Evolutionary conservation across 2,329 filamentous ascomycete species (phyloP), one percentile per base, ranked within the genome.

Genomic region (Lachnellula hyalina): DNA sequence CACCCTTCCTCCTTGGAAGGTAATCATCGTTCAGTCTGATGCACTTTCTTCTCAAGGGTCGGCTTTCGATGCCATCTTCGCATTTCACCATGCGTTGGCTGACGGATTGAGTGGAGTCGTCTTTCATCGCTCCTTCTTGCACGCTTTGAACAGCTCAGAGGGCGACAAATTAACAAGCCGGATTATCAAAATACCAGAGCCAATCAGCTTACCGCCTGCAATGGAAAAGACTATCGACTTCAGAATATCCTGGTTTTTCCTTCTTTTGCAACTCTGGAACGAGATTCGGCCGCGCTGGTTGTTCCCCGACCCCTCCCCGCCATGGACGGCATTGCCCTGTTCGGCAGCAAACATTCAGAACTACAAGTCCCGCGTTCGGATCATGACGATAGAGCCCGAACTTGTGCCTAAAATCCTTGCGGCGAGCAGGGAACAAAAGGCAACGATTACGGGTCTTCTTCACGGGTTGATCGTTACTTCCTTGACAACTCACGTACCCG

Each of bases 71-170:
- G 25, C 80, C 12, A 58, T 75, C 5, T 79, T 82, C 58, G 70
- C 73, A 5, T 78, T 71, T 35, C 81, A 84, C 57, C 81, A 84
- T 59, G 71, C 73, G 0, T 68, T 83, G 17, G 72, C 73, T 23
- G 81, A 84, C 58, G 81, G 81, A 1, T 69, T 73, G 12, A 75
- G 75, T 58, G 76, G 74, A 0, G 67, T 69, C 28, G 62, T 73
- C 2, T 82, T 84, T 58, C 81, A 84, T 57, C 65, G 71, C 32
- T 68, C 71, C 1, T 66, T 84, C 0, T 70, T 78, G 4, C 60
- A 67, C 2, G 72, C 77, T 4, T 68, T 83, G 2, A 73, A 72
- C 53, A 44, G 49, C 54, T 9, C 50, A 53, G 3, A 35, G 47
- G 8, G 35, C 54, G 4, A 48, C 53, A 34, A 51, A 11, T 48